Evolutionary conservation across 352 stramenopile genomes (phyloP), one percentile per base, ranked within the genome.

Genomic region (Pythium periplocum): DNA sequence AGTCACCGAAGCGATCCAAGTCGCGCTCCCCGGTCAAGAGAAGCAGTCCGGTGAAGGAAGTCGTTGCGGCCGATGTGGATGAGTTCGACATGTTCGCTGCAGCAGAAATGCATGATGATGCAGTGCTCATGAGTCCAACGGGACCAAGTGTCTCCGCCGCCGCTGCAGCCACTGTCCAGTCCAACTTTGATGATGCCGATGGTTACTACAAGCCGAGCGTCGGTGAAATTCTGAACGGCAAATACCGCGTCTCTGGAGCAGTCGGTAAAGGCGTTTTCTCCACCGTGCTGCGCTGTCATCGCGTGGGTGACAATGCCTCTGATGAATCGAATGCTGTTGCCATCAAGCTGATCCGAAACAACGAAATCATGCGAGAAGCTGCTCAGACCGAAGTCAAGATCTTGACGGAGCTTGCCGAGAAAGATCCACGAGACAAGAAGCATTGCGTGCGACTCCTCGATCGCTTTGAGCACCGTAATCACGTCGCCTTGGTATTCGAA

Each of bases 221-320:
- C 49, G 96, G 95, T 26, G 96, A 99, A 69, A 57, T 98, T 5
- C 83, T 99, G 2, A 77, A 92, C 48, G 75, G 73, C 4, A 78
- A 86, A 43, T 99, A 98, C 61, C 86, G 84, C 4, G 95, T 99
- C 26, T 68, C 98, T n/a, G 92, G 95, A 6, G 78, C 87, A 4
- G 89, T 93, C 9, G 97, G 97, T 1, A 98, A 98, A 60, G 97
- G 97, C 11, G 97, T 99, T 1, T 99, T 99, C 65, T 98, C 92
- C 4, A 98, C 93, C 3, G 97, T 99, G 10, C 69, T 99, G n/a
- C 93, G 96, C 51, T 98, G 96, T 62, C 75, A 93, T 10, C 52
- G 48, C n/a, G n/a, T 66, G 31, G 17, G 17, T 26, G 6, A 46
- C 45, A 30, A 57, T 6, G 31, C 7, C 34, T 45, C 11, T 5